phyloP scores from a whole-genome alignment of 352 stramenopile genomes.

The Pilasporangium apinafurcum region DNA sequence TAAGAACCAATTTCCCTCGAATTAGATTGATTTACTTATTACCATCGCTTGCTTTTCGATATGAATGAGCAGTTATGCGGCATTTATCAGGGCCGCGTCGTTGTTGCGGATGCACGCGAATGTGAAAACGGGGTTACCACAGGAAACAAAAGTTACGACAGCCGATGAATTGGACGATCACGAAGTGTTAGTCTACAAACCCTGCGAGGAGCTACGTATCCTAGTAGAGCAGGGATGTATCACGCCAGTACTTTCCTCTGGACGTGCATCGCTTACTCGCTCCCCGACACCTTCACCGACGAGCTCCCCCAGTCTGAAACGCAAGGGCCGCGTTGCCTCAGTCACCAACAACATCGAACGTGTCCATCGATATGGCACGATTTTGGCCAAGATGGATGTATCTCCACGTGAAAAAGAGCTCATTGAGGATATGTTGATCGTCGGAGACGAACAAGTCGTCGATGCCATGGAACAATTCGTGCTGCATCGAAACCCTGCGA shows the following conservation, averaged over 20 bases:
- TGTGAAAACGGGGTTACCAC: not conserved
- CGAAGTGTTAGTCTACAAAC: slow-evolving; percentile 65
- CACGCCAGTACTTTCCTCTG: slow-evolving; percentile 34
- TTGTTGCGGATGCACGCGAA: slow-evolving; percentile 37
- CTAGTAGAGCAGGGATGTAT: slow-evolving; percentile 69
- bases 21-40: too few relatives aligned
- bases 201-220: slow-evolving; percentile 64
- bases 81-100: slow-evolving; percentile 38
- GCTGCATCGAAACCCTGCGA: slow-evolving; percentile 40
- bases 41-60: not conserved
- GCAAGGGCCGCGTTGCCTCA: slow-evolving; percentile 61
- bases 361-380: slow-evolving; percentile 56
- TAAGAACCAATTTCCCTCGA: too few relatives aligned
- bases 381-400: slow-evolving; percentile 66
- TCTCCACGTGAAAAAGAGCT: slow-evolving; percentile 49
- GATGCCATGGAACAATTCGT: slow-evolving; percentile 79
- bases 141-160: slow-evolving; percentile 36
- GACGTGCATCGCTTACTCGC: slow-evolving; percentile 5
- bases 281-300: slow-evolving; percentile 13
- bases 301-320: slow-evolving; percentile 59
- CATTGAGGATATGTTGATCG: slow-evolving; percentile 66
- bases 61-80: slow-evolving; percentile 10
- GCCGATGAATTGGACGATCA: slow-evolving; percentile 41
- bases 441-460: slow-evolving; percentile 66
- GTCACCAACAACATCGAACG: slow-evolving; percentile 64